Evolutionary conservation across 495 filamentous ascomycete species (phyloP), one percentile per base, ranked within the genome.

Genomic region (Talaromyces stipitatus): DNA sequence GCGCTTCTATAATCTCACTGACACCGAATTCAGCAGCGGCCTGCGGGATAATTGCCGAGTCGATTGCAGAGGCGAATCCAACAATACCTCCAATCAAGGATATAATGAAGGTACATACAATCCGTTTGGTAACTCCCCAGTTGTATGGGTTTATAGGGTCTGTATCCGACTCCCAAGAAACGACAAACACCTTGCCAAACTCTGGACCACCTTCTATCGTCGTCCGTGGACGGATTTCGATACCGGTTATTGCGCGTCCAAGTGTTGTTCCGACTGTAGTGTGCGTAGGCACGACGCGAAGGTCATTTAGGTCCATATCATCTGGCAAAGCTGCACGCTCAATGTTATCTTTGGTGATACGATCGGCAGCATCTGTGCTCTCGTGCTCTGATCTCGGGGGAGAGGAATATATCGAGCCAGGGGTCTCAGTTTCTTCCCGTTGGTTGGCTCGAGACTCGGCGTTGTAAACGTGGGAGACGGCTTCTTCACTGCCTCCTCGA

Each of bases 141-240:
- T 85, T 85, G 27, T 76, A 78, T 22, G 82, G 84, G 58, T 83
- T 78, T 28, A 78, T 64, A 0, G 74, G 69, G 59, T 85, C 82
- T 52, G 80, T 65, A 5, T 75, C 72, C 14, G 70, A 66, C 41
- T 82, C 77, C 69, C 77, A 87, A 16, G 76, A 76, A 2, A 87
- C 83, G 0, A 85, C 73, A 55, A 85, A 85, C 26, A 82, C 76
- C 59, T 70, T 66, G 28, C 66, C 65, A 1, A 58, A n/a, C 12
- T 55, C 20, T 10, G 60, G 55, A 23, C 66, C 58, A 22, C 62
- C 61, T 62, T 68, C 63, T 55, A 61, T 60, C 11, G 62, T 67
- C 12, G 57, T 62, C 50, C 66, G 52, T 72, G 29, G 26, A 7
- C 50, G 66, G 18, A 75, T 65, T 27, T 76, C 52, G 47, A 79